phyloP scores from a whole-genome alignment of 768 basidiomycete species.

The Krasilnikovozyma curviuscula region DNA sequence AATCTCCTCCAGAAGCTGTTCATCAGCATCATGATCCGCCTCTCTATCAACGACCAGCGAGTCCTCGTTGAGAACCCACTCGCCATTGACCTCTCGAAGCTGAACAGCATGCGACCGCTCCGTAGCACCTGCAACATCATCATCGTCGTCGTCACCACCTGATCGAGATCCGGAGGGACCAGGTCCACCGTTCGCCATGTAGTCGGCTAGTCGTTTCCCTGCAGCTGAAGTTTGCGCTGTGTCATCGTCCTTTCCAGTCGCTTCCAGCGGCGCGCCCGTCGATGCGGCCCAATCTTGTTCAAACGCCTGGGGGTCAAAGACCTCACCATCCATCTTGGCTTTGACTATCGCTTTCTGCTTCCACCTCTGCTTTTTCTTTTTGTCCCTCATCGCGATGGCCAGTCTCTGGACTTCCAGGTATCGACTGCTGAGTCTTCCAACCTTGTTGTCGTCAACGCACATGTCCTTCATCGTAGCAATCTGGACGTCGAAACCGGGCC shows the following conservation, averaged over 20 bases:
- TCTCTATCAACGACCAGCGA: constrained; percentile 59
- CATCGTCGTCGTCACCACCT: constrained; percentile 37
- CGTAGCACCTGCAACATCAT: constrained; percentile 32
- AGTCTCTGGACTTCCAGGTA: constrained; percentile 42
- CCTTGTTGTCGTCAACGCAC: constrained; percentile 57
- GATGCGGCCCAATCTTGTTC: constrained; percentile 40
- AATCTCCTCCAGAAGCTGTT: constrained; percentile 43
- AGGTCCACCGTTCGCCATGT: constrained; percentile 10
- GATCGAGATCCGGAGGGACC: background rate
- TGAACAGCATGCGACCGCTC: constrained; percentile 50
- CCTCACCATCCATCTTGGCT: background rate
- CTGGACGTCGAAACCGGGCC: background rate
- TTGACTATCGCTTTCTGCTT: constrained; percentile 39
- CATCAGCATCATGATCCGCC: constrained; percentile 32
- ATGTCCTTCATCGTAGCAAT: constrained; percentile 8
- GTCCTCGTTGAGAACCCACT: constrained; percentile 69
- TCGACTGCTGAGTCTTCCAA: constrained; percentile 59
- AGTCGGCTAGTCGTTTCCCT: constrained; percentile 3
- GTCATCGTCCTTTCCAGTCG: constrained; percentile 14
- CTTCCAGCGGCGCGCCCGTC: constrained; percentile 38
- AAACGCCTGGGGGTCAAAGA: background rate
- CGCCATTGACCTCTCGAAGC: constrained; percentile 69
- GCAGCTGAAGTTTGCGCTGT: constrained; percentile 24
- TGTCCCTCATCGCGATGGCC: constrained; percentile 9
- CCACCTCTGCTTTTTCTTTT: constrained; percentile 36